phyloP scores from a whole-genome alignment of 805 yeast species.

The Spathaspora hagerdaliae region DNA sequence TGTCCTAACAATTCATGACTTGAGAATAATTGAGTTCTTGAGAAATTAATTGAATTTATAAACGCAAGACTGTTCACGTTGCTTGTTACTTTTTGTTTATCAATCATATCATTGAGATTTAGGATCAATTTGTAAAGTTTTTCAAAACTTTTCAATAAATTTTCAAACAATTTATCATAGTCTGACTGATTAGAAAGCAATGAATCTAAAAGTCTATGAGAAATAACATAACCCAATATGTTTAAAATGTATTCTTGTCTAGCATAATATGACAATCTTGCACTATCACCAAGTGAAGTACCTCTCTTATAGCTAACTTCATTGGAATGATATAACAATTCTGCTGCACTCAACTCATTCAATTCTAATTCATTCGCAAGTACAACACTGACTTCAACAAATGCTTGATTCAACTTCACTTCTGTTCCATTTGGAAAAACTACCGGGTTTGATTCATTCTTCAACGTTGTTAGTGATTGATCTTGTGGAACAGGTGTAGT shows the following conservation, averaged over 20 bases:
- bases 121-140: slow-evolving; percentile 54
- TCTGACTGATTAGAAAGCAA: slow-evolving; percentile 16
- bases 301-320: slow-evolving; percentile 41
- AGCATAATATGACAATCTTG: slow-evolving; percentile 62
- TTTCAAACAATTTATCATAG: slow-evolving; percentile 27
- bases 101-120: slow-evolving; percentile 47
- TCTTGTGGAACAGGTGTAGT: slow-evolving; percentile 42
- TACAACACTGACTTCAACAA: slow-evolving; percentile 57
- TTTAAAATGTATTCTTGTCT: slow-evolving; percentile 74
- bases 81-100: slow-evolving; percentile 46
- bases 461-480: slow-evolving; percentile 43
- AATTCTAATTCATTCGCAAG: slow-evolving; percentile 48
- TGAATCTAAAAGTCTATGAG: slow-evolving; percentile 17
- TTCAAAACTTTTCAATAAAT: slow-evolving; percentile 52
- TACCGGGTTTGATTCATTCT: slow-evolving; percentile 25
- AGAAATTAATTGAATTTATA: slow-evolving; percentile 42
- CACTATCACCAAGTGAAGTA: slow-evolving; percentile 51
- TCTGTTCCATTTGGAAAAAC: slow-evolving; percentile 56
- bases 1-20: slow-evolving; percentile 74
- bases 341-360: slow-evolving; percentile 76
- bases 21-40: slow-evolving; percentile 57
- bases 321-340: slow-evolving; percentile 52
- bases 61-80: slow-evolving; percentile 44
- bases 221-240: slow-evolving; percentile 39
- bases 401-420: slow-evolving; percentile 61